Evolutionary conservation across 2,329 filamentous ascomycete genomes (phyloP), one percentile per base, ranked within the genome.

Genomic region (Talaromyces sp.): DNA sequence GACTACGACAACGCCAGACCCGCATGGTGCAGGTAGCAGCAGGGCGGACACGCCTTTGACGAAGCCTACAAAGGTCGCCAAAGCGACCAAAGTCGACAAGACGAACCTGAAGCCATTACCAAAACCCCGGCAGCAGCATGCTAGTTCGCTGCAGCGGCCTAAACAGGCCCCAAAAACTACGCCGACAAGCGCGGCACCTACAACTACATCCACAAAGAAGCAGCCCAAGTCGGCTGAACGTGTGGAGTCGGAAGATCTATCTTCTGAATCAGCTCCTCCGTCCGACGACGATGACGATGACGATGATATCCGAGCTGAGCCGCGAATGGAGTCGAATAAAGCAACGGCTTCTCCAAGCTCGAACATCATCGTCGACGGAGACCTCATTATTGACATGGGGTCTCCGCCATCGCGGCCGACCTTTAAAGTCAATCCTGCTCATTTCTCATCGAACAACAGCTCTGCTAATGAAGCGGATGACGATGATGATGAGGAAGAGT

Each of bases 321-420:
- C 2, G 59, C 49, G 27, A 26, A 26, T 29, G 49, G 49, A 65
- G 35, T 71, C 70, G 9, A 69, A 71, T 49, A 73, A 70, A 56
- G 64, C 70, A 11, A 66, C 66, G 24, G 67, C 72, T 43, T 76
- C 75, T 14, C 71, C 75, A 2, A 68, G 67, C 38, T 73, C 69
- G n/a, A 77, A 80, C 60, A 78, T 79, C 55, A 78, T 80, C 55
- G 72, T 78, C 52, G 76, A 80, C 17, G 77, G 76, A 19, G 75
- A 77, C 61, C 65, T 80, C n/a, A 79, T 80, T 51, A 80, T 80
- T 58, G 78, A 80, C 58, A 77, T 79, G 76, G 78, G 78, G 26
- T 79, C 77, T 35, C 78, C 78, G 26, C 9, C 76, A 0, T 68
- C 73, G 29, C 74, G 73, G 9, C 72, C 70, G 31, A 63, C 69